These are phyloP conservation scores for Pythium chondricola DNA, from an alignment of 352 stramenopile species.

Conservation along the genomic window DNA sequence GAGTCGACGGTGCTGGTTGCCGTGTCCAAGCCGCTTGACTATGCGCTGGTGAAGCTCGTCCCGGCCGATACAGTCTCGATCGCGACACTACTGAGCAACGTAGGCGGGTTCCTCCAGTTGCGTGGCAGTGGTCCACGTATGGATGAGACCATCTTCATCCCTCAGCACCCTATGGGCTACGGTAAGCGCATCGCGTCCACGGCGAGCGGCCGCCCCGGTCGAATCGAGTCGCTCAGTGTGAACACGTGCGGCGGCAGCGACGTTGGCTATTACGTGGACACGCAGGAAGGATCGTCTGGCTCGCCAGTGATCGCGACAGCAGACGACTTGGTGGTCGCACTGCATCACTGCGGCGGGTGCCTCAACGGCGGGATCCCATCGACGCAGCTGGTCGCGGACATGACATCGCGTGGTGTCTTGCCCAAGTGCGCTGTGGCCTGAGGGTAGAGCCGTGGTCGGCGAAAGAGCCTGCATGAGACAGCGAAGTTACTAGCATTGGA, in stretches of 20 bases:
- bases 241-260: conserved; percentile 42
- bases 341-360: conserved; percentile 75
- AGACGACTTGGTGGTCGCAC: conserved; percentile 62
- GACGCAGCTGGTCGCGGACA: conserved; percentile 40
- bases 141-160: conserved; percentile 36
- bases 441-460: no score
- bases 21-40: conserved; percentile 35
- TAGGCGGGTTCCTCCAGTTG: conserved; percentile 32
- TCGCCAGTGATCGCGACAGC: conserved; percentile 45
- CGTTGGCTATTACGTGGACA: conserved; percentile 72
- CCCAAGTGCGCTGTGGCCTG: conserved; percentile 8
- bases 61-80: conserved; percentile 11
- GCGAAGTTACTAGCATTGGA: neutral
- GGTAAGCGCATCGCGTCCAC: conserved; percentile 33
- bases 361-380: conserved; percentile 57
- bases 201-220: conserved; percentile 16
- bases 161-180: conserved; percentile 31
- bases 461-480: neutral
- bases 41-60: conserved; percentile 35
- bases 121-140: conserved; percentile 24
- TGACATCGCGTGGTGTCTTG: conserved; percentile 26
- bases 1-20: conserved; percentile 30
- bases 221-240: conserved; percentile 27
- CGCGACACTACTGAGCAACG: conserved; percentile 27
- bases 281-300: conserved; percentile 60